A percentile compares a stretch with the other conserved stretches of the same genome.
Evolutionary conservation across 176 grass and related monocot species (phyloP).

Genomic region (Musa itinerans): DNA sequence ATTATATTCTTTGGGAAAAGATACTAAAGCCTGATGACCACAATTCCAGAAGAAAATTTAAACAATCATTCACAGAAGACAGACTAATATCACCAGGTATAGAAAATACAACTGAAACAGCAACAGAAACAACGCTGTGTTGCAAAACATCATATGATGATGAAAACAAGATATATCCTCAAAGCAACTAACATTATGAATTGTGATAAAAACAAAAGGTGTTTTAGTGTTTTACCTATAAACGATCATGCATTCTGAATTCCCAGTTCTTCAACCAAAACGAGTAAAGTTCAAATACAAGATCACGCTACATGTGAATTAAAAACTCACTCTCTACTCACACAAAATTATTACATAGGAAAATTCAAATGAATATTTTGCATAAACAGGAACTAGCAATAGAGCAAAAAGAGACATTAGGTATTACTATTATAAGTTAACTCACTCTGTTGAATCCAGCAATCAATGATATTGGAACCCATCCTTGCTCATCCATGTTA

Average conservation of each 20-base stretch:
- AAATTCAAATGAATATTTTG: not conserved
- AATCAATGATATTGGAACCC: slow-evolving; percentile 72
- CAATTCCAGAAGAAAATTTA: no score
- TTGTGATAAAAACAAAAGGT: not conserved
- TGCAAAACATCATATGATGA: not conserved
- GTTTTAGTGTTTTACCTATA: no score
- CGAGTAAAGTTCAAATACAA: not conserved
- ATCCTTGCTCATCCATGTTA: slow-evolving; percentile 83
- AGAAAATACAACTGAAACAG: not conserved
- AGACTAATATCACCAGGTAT: not conserved
- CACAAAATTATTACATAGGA: not conserved
- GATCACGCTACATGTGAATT: not conserved
- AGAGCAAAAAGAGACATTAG: not conserved
- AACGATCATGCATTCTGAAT: no score
- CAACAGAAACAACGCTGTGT: not conserved
- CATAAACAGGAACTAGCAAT: not conserved
- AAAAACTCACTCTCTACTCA: not conserved
- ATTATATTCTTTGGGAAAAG: no score
- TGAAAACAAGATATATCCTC: not conserved
- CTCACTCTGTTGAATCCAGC: slow-evolving; percentile 84
- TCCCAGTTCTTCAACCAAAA: not conserved
- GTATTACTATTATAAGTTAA: not conserved
- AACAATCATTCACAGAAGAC: no score
- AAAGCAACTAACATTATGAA: not conserved
- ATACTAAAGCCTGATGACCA: no score